Evolutionary conservation across 108 stramenopile genomes (phyloP).

Genomic region (Stephanodiscus minutulus): DNA sequence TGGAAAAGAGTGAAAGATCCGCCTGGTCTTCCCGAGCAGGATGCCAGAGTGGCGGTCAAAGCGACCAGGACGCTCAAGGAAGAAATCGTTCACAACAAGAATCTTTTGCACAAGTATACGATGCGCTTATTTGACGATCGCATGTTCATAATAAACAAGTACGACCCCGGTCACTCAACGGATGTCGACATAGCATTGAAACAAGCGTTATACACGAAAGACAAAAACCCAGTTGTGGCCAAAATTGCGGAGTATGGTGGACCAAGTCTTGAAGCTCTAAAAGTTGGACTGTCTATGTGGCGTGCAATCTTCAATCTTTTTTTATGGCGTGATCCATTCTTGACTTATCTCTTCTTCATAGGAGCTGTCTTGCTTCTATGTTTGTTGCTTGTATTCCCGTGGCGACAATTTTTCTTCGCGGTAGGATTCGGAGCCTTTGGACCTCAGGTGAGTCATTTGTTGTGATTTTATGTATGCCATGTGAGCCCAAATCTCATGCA

Average conservation of each 20-base stretch:
- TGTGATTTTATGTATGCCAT: neutral
- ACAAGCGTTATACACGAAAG: slow-evolving; percentile 27
- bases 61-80: slow-evolving; percentile 29
- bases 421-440: slow-evolving; percentile 58
- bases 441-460: slow-evolving; percentile 60
- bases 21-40: slow-evolving; percentile 33
- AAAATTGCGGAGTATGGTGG: slow-evolving; percentile 31
- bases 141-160: slow-evolving; percentile 23
- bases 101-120: slow-evolving; percentile 23
- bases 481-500: neutral
- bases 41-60: slow-evolving; percentile 30
- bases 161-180: slow-evolving; percentile 12
- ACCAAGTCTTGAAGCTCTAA: slow-evolving; percentile 27
- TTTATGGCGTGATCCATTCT: slow-evolving; percentile 75
- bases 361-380: slow-evolving; percentile 34
- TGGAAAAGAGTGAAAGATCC: slow-evolving; percentile 41
- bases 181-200: slow-evolving; percentile 12
- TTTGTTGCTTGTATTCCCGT: slow-evolving; percentile 72
- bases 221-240: slow-evolving; percentile 30
- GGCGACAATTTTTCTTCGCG: slow-evolving; percentile 69
- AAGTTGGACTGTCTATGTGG: slow-evolving; percentile 29
- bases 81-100: slow-evolving; percentile 30
- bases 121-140: slow-evolving; percentile 38
- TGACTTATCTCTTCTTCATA: slow-evolving; percentile 56
- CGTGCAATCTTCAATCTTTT: slow-evolving; percentile 70